A percentile compares a stretch with the other conserved stretches of the same genome.
Conservation (phyloP, 192 early-diverging fungal genomes). For the Cladochytrium replicatum region DNA sequence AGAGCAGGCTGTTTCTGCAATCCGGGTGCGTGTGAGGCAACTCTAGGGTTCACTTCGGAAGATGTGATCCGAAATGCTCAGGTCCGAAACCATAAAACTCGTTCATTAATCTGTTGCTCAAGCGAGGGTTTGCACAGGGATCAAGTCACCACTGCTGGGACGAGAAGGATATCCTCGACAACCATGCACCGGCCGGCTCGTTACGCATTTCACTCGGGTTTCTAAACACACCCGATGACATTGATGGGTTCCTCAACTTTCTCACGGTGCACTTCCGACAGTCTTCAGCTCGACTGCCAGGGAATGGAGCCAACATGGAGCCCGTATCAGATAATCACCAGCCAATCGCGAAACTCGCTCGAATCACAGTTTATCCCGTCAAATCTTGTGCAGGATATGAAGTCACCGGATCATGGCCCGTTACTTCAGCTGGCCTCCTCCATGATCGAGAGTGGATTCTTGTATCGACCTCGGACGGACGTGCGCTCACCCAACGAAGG, state of each 20-base stretch:
- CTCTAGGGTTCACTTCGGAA: constrained; percentile 46
- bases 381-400: constrained; percentile 68
- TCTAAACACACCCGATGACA: constrained; percentile 51
- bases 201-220: constrained; percentile 73
- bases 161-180: constrained; percentile 59
- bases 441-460: constrained; percentile 60
- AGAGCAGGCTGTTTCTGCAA: constrained; percentile 74
- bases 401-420: constrained; percentile 41
- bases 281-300: neutral
- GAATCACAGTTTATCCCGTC: constrained; percentile 52
- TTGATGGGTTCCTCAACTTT: constrained; percentile 49
- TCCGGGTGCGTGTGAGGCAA: constrained; percentile 60
- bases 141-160: constrained; percentile 64
- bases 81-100: constrained; percentile 20
- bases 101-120: constrained; percentile 4
- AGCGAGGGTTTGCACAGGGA: constrained; percentile 10
- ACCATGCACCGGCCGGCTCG: constrained; percentile 52
- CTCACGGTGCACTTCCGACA: constrained; percentile 48
- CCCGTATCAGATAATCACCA: neutral
- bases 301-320: constrained; percentile 1
- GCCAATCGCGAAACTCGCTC: constrained; percentile 2
- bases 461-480: constrained; percentile 34
- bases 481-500: constrained; percentile 58
- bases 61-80: constrained; percentile 39
- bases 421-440: constrained; percentile 42